Evolutionary conservation across 306 rosid genomes (phyloP), one percentile per base, ranked within the genome.

Genomic region (Citrullus amarus): DNA sequence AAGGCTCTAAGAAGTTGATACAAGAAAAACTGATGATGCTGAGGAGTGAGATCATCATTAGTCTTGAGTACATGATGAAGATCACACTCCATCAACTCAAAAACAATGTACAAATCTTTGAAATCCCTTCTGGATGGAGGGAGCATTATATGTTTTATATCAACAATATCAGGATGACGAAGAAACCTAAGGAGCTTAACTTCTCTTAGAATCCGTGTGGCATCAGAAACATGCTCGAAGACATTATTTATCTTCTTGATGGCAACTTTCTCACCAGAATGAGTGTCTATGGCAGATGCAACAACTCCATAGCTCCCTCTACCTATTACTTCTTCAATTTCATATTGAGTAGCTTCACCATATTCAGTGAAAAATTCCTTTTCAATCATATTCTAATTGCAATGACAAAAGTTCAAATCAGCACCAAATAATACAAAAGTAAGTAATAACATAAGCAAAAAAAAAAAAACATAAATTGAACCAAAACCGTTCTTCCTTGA

Each of bases 261-360:
- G 25, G 93, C 91, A 32, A 90, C 93, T 82, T 63, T 86, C 85
- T 90, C 84, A 68, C 93, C 91, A 46, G 89, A 86, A 76, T 85
- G 88, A 78, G 90, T 86, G 79, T 90, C 91, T 69, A 90, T 74
- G 50, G 91, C 93, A 28, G 93, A 88, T 15, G 90, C 93, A 77
- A 90, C 93, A 51, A 90, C 93, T 15, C 93, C 93, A 78, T 90
- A 88, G 88, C 93, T 90, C 11, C 93, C 93, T 68, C 79, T 90
- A 38, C 91, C 91, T 44, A 90, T 71, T 73, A 90, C 89, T 82
- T 90, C 91, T 79, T 85, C 88, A 76, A 90, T 88, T 70, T 90
- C 90, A 66, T 90, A 90, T 53, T 83, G 91, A 66, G 87, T 86
- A 46, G 91, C 91, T 84, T 90, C 93, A 30, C 93, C 93, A 76